Evolutionary conservation across 148 eudicot species (phyloP), one percentile per base, ranked within the genome.

Genomic region (Amaranthus cruentus): DNA sequence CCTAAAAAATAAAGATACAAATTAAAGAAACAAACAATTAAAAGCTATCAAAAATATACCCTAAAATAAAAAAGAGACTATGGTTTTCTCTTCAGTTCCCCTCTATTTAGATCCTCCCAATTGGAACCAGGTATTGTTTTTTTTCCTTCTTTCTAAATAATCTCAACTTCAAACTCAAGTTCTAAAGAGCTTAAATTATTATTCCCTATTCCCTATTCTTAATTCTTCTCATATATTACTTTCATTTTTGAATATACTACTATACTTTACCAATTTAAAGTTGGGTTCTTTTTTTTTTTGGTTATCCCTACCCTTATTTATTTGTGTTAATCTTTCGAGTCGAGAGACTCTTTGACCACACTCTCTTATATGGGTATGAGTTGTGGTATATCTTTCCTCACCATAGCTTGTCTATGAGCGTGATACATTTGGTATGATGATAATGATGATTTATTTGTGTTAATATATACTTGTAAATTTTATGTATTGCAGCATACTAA

Each of bases 71-170:
- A 46, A n/a, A 72, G 71, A 72, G 52, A 80, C 71, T 74, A 88
- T 88, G 92, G 92, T 78, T 78, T 88, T 83, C 81, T 78, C 89
- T 69, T 86, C 92, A 49, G 73, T 83, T 88, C 87, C 88, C 47
- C 75, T 79, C 81, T 88, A 88, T 85, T 75, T 84, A 81, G 92
- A 86, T 84, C 87, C 87, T 78, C 87, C 87, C 82, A 88, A 86
- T 83, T 88, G 89, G 92, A 89, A 88, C 69, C 92, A 86, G 87
- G 89, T 76, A 76, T 59, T 10, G 6, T 76, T 74, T 50, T 72
- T 61, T 58, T 59, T 64, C 57, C 47, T 6, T 62, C 9, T 55
- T 47, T 54, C 67, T 57, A 46, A 9, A 47, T 67, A 44, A 53
- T 61, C 56, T 58, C 5, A 63, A 65, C 81, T 81, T 77, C 82